These are phyloP conservation scores for Debaryomyces sp. DNA, from an alignment of 1,139 yeast species.

Conservation along the genomic window DNA sequence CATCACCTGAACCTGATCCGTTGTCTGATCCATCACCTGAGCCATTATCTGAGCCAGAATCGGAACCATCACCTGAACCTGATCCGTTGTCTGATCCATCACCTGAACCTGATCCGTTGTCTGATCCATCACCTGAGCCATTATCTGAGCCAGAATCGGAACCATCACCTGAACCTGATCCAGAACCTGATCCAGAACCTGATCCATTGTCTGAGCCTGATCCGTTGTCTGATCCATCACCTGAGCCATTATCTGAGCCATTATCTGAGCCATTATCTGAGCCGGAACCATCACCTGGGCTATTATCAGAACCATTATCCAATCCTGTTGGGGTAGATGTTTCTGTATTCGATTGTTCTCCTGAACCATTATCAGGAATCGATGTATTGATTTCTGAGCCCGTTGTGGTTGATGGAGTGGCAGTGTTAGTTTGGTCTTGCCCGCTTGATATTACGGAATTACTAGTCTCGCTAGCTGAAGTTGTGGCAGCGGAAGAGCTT, in stretches of 20 bases:
- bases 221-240: too few species aligned
- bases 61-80: too few species aligned
- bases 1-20: too few species aligned
- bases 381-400: neutral
- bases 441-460: neutral
- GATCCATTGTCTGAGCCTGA: neutral
- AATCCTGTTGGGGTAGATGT: neutral
- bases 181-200: neutral
- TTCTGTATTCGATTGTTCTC: neutral
- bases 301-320: neutral
- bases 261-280: neutral
- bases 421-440: neutral
- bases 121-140: neutral
- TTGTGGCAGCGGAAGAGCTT: conserved; percentile 18
- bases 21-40: too few species aligned
- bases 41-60: too few species aligned
- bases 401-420: neutral
- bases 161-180: too few species aligned
- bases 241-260: neutral
- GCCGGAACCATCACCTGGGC: neutral
- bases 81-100: too few species aligned
- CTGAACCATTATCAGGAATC: neutral
- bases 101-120: too few species aligned
- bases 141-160: neutral
- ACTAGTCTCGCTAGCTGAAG: neutral